phyloP scores from a whole-genome alignment of 2,329 filamentous ascomycete genomes.

The Paecilomyces sp. region DNA sequence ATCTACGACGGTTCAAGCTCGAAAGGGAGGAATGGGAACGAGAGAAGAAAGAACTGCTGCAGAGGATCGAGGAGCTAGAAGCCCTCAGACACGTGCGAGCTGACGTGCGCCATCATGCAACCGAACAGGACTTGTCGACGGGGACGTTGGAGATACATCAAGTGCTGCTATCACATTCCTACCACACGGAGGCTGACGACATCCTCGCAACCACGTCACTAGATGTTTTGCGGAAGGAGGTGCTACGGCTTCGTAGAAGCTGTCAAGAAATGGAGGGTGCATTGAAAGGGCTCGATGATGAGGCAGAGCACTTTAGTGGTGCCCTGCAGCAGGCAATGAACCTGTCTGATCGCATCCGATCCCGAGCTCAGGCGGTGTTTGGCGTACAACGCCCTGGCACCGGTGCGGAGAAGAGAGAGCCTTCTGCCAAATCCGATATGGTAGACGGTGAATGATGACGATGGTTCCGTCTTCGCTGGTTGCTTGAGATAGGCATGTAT shows the following conservation, averaged over 20 bases:
- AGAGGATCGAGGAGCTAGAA: conserved; percentile 29
- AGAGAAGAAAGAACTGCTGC: conserved; percentile 23
- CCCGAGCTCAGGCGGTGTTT: background rate
- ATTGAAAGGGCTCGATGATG: conserved; percentile 10
- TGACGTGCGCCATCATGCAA: background rate
- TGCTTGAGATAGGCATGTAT: background rate
- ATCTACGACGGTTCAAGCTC: conserved; percentile 34
- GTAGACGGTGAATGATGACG: background rate
- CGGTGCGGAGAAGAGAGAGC: background rate
- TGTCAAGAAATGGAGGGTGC: conserved; percentile 12
- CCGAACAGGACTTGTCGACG: background rate
- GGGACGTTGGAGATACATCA: background rate
- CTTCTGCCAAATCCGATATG: background rate
- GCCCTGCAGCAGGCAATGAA: conserved; percentile 19
- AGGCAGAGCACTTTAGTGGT: conserved; percentile 11
- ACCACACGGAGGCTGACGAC: conserved; percentile 6
- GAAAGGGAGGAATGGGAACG: conserved; percentile 29
- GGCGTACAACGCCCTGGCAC: background rate
- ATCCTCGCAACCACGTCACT: conserved; percentile 13
- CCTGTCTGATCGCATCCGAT: conserved; percentile 18
- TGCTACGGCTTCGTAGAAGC: conserved; percentile 9
- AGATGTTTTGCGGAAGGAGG: conserved; percentile 13
- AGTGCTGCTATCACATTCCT: background rate
- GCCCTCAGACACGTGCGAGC: background rate
- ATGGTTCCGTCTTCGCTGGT: background rate